Evolutionary conservation across 306 rosid species (phyloP), one percentile per base, ranked within the genome.

Genomic region (Fagus sylvatica): DNA sequence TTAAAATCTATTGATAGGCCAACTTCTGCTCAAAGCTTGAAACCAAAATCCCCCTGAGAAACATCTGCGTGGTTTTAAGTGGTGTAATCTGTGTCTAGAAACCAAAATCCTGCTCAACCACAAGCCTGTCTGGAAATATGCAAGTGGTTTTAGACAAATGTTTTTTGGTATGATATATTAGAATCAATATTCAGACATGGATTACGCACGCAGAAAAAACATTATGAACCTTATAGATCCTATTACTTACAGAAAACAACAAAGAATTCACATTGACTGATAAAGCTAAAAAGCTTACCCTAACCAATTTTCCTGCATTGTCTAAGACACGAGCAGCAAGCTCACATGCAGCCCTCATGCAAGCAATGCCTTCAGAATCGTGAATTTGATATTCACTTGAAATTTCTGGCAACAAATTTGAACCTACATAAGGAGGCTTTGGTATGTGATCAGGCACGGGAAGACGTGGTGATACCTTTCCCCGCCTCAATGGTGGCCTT

Each of bases 311-410:
- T 79, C 99, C 99, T 2, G 98, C 99, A 73, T 74, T 85, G 69
- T 95, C 84, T 69, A 95, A 88, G 75, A 93, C 97, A 48, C 90
- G 91, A 40, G 98, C 99, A 75, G 99, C 99, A 74, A 95, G 98
- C 83, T 93, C 88, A 43, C 97, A 80, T 11, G 99, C 92, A 76
- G 98, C 97, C 82, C 93, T 90, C 96, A 95, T 95, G 54, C 68
- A 72, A 67, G 80, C 89, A 78, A 91, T 82, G 68, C 96, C 93
- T 81, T 95, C 93, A 48, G 88, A 79, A 83, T 91, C 96, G 75
- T 86, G 99, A 81, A 88, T 36, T 75, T 93, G 99, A 82, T 84
- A 57, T 73, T 91, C 97, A 73, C 78, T 87, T 59, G 96, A 77
- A 74, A 95, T 93, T 76, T 88, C 98, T 19, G 98, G 98, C 80